Evolutionary conservation across 2,329 filamentous ascomycete genomes (phyloP).

Genomic region (Colletotrichum liaoningense): DNA sequence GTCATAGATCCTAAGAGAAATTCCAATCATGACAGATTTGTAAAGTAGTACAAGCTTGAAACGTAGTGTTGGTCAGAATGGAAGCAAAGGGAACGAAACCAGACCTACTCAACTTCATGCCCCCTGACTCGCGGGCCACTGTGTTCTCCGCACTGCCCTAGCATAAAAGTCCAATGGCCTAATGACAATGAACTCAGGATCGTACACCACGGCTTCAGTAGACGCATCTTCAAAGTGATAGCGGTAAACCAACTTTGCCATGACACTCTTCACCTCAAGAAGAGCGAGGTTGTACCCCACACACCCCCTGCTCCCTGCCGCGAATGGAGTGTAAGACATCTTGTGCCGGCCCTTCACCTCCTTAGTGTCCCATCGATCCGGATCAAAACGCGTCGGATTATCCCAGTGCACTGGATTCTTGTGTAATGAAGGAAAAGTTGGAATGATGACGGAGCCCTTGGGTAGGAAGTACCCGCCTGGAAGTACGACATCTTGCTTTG

Average conservation of each 20-base stretch:
- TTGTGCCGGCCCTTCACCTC: slow-evolving; percentile 6
- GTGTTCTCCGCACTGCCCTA: background rate
- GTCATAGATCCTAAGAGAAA: no score
- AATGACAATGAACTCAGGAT: slow-evolving; percentile 38
- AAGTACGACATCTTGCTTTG: slow-evolving; percentile 1
- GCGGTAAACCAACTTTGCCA: slow-evolving; percentile 14
- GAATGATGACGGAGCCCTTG: slow-evolving; percentile 6
- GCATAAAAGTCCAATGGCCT: slow-evolving; percentile 40
- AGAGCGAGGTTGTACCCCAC: slow-evolving; percentile 15
- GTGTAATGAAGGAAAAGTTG: slow-evolving; percentile 14
- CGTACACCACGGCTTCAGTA: slow-evolving; percentile 35
- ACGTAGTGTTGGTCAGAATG: background rate
- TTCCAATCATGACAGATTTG: no score
- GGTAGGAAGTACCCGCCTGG: slow-evolving; percentile 14
- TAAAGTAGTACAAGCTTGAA: background rate
- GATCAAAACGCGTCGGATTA: slow-evolving; percentile 9
- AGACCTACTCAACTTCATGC: background rate
- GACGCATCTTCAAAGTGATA: slow-evolving; percentile 37
- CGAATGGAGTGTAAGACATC: slow-evolving; percentile 20
- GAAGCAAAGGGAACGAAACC: background rate
- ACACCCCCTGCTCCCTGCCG: slow-evolving; percentile 8
- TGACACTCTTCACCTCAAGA: slow-evolving; percentile 19
- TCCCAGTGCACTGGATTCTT: slow-evolving; percentile 16
- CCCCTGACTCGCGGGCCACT: slow-evolving; percentile 4
- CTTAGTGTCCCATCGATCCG: slow-evolving; percentile 11